A percentile compares a stretch with the other conserved stretches of the same genome.
phyloP scores from a whole-genome alignment of 495 filamentous ascomycete genomes.

The Talaromyces proteolyticus region DNA sequence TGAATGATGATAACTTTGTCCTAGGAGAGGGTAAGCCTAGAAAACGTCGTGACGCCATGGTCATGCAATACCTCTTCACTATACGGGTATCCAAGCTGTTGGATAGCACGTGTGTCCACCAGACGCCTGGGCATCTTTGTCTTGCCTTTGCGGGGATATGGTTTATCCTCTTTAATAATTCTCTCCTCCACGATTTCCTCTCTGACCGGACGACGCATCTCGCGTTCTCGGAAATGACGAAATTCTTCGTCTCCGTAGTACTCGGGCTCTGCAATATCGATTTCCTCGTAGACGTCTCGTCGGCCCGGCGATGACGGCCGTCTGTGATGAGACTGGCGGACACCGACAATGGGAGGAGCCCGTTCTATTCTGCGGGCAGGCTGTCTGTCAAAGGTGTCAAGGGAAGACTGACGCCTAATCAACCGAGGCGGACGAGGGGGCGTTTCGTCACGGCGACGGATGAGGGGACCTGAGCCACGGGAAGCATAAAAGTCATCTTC shows the following conservation, averaged over 20 bases:
- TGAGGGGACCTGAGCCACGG: constrained; percentile 26
- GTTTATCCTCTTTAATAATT: constrained; percentile 33
- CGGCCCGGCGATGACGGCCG: constrained; percentile 34
- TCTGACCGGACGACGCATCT: constrained; percentile 37
- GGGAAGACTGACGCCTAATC: constrained; percentile 58
- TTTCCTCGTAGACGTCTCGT: constrained; percentile 56
- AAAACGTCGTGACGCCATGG: constrained; percentile 13
- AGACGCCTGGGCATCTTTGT: constrained; percentile 75
- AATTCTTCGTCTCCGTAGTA: constrained; percentile 64
- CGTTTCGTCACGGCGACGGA: constrained; percentile 30
- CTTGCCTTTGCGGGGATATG: constrained; percentile 78
- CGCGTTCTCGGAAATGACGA: constrained; percentile 50
- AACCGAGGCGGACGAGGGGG: constrained; percentile 50
- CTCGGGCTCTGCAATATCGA: constrained; percentile 61
- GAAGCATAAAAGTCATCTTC: constrained; percentile 43
- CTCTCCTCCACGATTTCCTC: constrained; percentile 29
- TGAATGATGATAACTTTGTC: constrained; percentile 72
- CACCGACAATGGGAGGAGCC: constrained; percentile 21
- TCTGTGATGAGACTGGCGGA: constrained; percentile 17
- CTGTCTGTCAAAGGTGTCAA: constrained; percentile 68
- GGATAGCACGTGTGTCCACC: constrained; percentile 69
- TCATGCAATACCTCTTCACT: constrained; percentile 63
- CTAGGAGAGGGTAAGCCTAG: constrained; percentile 32
- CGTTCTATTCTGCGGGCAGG: constrained; percentile 45
- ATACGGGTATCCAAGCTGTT: constrained; percentile 80